Evolutionary conservation across 2,329 filamentous ascomycete genomes (phyloP), one percentile per base, ranked within the genome.

Genomic region (Aspergillus hortae): DNA sequence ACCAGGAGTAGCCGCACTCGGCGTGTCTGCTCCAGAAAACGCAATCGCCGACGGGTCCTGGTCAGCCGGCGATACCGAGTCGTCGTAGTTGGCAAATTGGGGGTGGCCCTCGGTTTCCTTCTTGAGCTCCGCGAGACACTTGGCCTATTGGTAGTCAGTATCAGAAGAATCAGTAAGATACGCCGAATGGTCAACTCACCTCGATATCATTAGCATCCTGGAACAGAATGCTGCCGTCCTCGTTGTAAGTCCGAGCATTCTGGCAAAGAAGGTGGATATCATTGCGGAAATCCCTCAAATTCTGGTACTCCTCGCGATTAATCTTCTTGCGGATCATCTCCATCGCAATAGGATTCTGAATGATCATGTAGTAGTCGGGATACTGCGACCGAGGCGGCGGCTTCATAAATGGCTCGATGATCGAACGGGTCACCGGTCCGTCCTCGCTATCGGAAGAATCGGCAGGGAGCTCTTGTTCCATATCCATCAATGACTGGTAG

Each of bases 231-330:
- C 92, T 96, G 52, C 87, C 89, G 67, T 97, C 94, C 73, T 99
- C 95, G 66, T 99, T 99, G 78, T 95, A 99, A 2, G 89, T 94
- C 69, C 90, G 84, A 59, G 92, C 96, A 71, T 99, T 99, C 67
- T 82, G 85, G 70, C 92, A 94, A 72, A 99, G 82, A 57, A 92
- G 75, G 46, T 85, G 83, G 56, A 99, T 86, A 66, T 99, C 95
- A 60, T 83, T 84, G 50, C 85, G 82, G 80, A 99, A 84, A 61
- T 92, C 89, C 66, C 83, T 85, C 55, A 96, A 74, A 64, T 82
- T 88, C 61, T 83, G 84, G 72, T 99, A 99, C 67, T 96, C 90
- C 66, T 95, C 90, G 73, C 90, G 92, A 77, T 96, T 96, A 76
- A 99, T 96, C 78, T 90, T 92, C 68, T 88, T 89, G 68, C 90